phyloP scores from a whole-genome alignment of 2,329 filamentous ascomycete species.

The Colletotrichum higginsianum region DNA sequence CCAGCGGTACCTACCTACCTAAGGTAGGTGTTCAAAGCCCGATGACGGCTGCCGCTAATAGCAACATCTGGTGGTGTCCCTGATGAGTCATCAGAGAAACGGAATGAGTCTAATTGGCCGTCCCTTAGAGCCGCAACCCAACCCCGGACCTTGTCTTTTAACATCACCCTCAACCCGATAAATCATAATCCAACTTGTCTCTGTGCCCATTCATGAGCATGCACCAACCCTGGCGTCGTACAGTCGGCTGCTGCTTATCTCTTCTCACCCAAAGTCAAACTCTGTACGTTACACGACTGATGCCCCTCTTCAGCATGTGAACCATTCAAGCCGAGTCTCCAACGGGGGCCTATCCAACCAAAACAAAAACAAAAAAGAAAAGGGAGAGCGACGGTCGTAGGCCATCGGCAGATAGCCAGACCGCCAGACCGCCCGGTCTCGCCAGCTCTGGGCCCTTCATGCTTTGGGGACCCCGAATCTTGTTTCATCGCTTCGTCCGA shows the following conservation, averaged over 20 bases:
- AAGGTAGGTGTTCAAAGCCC: background rate
- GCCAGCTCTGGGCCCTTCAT: slow-evolving; percentile 33
- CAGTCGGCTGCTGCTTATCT: background rate
- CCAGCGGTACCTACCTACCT: background rate
- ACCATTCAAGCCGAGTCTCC: background rate
- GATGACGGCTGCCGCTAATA: background rate
- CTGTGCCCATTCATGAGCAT: background rate
- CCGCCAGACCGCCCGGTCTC: slow-evolving; percentile 23
- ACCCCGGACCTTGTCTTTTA: slow-evolving; percentile 33
- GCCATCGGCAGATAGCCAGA: slow-evolving; percentile 23
- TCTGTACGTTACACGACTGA: slow-evolving; percentile 21
- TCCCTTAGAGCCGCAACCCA: slow-evolving; percentile 27
- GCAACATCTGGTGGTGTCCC: background rate
- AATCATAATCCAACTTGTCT: background rate
- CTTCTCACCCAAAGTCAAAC: slow-evolving; percentile 19
- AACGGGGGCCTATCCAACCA: background rate
- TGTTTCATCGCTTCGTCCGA: slow-evolving; percentile 37
- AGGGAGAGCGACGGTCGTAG: background rate
- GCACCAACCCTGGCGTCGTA: background rate
- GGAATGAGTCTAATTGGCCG: slow-evolving; percentile 8
- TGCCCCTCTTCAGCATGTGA: slow-evolving; percentile 14
- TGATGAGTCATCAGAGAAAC: slow-evolving; percentile 31
- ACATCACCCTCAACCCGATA: slow-evolving; percentile 9
- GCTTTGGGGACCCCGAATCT: slow-evolving; percentile 13
- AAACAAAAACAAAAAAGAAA: no score